These are phyloP conservation scores for Melanomma pulvis-pyrius DNA, from an alignment of 495 filamentous ascomycete species.

Conservation along the genomic window DNA sequence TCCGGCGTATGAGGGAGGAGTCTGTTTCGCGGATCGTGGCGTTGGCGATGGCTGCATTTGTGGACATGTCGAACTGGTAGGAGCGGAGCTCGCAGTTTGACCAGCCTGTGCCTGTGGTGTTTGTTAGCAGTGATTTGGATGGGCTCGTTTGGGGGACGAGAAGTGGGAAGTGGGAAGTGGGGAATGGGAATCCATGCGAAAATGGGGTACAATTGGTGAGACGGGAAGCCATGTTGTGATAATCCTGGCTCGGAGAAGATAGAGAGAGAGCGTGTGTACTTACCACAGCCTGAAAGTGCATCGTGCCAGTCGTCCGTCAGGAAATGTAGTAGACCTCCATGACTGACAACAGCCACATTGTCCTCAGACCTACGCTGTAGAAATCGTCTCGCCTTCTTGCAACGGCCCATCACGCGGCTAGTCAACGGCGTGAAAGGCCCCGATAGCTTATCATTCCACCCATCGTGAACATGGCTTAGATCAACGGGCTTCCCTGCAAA, in stretches of 20 bases:
- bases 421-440: conserved; percentile 63
- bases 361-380: conserved; percentile 61
- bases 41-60: conserved; percentile 52
- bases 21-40: conserved; percentile 63
- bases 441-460: conserved; percentile 69
- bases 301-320: conserved; percentile 77
- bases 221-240: too few relatives aligned
- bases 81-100: conserved; percentile 78
- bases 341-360: conserved; percentile 72
- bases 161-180: too few relatives aligned
- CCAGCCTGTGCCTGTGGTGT: conserved; percentile 74
- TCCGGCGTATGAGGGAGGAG: conserved; percentile 53
- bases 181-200: too few relatives aligned
- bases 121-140: neutral
- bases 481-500: conserved; percentile 67
- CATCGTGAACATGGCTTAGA: conserved; percentile 59
- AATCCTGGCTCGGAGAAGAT: neutral
- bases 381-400: conserved; percentile 67
- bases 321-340: conserved; percentile 74
- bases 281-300: neutral
- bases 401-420: conserved; percentile 62
- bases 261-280: neutral
- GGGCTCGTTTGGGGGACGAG: neutral
- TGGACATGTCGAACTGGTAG: conserved; percentile 64
- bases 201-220: too few relatives aligned